Evolutionary conservation across 2,329 filamentous ascomycete species (phyloP), one percentile per base, ranked within the genome.

Genomic region (Rosellinia necatrix): DNA sequence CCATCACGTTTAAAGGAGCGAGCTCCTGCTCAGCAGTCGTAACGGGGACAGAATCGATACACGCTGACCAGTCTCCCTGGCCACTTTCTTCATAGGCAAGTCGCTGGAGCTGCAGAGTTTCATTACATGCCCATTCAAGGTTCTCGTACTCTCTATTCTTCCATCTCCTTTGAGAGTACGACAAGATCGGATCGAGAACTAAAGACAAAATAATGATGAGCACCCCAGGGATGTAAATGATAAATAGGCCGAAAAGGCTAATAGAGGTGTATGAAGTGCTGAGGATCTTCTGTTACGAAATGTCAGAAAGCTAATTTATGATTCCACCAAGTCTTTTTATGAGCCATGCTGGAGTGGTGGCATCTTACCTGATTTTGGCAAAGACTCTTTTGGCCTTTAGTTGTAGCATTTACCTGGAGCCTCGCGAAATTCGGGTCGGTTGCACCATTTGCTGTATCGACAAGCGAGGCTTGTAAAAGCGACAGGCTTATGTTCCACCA

Each of bases 111-210:
- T 68, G 64, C 17, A 67, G 38, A 1, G 54, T 63, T 17, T 58
- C 51, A 47, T 66, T 65, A 21, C 48, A 50, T 3, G 35, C 37
- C 65, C 65, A 67, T 38, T 66, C 64, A 7, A 66, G 35, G n/a
- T 58, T 53, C 15, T 53, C 40, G 25, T 65, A 65, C 29, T 56
- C 49, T 13, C 27, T 47, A 29, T 21, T 49, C 19, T 4, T 53
- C 47, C 44, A 48, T 6, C 55, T 38, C 4, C 51, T 41, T 21
- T 58, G 54, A 3, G 61, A 42, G 30, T 47, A 56, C 2, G 40
- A 13, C 9, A 64, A 30, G 3, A 63, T 27, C 1, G 59, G 48
- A 9, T 64, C 60, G 1, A 64, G 49, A 7, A 48, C 43, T 34
- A 54, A 57, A 1, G 63, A 67, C 0, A 55, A 4, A 3, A 61